These are phyloP conservation scores for Solanum sejunctum DNA, from an alignment of 257 asterid species.

Conservation along the genomic window DNA sequence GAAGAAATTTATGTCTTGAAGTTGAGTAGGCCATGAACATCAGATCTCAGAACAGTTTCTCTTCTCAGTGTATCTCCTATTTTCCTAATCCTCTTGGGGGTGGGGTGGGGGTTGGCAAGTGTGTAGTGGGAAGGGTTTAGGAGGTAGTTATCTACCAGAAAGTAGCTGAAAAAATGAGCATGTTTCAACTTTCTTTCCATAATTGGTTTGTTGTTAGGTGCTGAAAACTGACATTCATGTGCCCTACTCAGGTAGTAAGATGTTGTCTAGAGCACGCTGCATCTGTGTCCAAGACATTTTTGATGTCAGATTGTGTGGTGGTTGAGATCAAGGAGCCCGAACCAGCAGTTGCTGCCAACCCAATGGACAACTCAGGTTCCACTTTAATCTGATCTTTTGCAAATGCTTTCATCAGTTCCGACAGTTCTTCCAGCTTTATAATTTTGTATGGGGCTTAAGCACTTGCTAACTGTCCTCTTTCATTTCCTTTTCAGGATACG, in stretches of 20 bases:
- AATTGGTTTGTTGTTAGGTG: not conserved
- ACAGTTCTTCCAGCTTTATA: not conserved
- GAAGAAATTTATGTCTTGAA: not conserved
- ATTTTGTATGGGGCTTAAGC: not conserved
- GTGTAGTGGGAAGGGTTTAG: not conserved
- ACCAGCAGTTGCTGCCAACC: constrained; percentile 53
- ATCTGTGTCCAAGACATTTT: constrained; percentile 89
- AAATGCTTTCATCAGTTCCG: not conserved
- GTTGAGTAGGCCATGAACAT: not conserved
- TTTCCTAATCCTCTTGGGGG: not conserved
- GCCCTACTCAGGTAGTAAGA: constrained; percentile 60
- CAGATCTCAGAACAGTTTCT: not conserved
- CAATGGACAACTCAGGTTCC: constrained; percentile 94
- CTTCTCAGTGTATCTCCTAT: not conserved
- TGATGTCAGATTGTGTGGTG: constrained; percentile 95
- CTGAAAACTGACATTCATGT: not conserved
- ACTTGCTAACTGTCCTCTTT: not conserved
- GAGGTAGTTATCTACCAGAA: not conserved
- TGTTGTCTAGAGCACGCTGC: constrained; percentile 96
- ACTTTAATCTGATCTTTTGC: not conserved
- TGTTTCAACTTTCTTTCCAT: not conserved
- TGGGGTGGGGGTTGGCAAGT: not conserved
- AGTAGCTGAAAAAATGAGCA: not conserved
- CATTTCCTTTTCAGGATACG: constrained; percentile 43
- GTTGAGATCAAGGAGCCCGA: constrained; percentile 95